Evolutionary conservation across 345 rosid genomes (phyloP), one percentile per base, ranked within the genome.

Genomic region (Dipteronia sinensis): DNA sequence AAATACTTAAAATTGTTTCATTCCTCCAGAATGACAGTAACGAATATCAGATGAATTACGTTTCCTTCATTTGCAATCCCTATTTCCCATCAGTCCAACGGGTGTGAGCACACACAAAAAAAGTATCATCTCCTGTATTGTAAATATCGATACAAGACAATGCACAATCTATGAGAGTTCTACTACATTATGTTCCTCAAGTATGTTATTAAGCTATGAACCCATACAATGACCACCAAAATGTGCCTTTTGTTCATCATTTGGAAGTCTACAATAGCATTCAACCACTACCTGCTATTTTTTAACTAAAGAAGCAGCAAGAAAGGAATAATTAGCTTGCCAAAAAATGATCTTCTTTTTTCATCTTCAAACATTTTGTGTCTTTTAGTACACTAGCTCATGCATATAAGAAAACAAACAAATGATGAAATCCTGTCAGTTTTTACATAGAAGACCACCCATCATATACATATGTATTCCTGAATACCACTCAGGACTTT

Each of bases 401-500:
- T n/a, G n/a, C n/a, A n/a, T n/a, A n/a, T n/a, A n/a, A n/a, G n/a
- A n/a, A n/a, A n/a, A n/a, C n/a, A n/a, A n/a, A n/a, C n/a, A n/a
- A n/a, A n/a, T n/a, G n/a, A n/a, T n/a, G n/a, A n/a, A n/a, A n/a
- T n/a, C n/a, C n/a, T n/a, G n/a, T n/a, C n/a, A n/a, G n/a, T n/a
- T n/a, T n/a, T n/a, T n/a, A n/a, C n/a, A n/a, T n/a, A n/a, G n/a
- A n/a, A n/a, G n/a, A n/a, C n/a, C n/a, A n/a, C n/a, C n/a, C n/a
- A n/a, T n/a, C n/a, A n/a, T n/a, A n/a, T n/a, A 13, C 12, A 20
- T 20, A n/a, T 23, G 62, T 13, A 73, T 13, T 40, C 67, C 42
- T 23, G 23, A 10, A 13, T 8, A 25, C 78, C 86, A 58, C 3
- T 86, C 68, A 61, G 87, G 81, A 86, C 84, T 85, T 87, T 83